A percentile compares a stretch with the other conserved stretches of the same genome.
phyloP scores from a whole-genome alignment of 2,329 filamentous ascomycete species.

The Stagonosporopsis cucurbitacearum region DNA sequence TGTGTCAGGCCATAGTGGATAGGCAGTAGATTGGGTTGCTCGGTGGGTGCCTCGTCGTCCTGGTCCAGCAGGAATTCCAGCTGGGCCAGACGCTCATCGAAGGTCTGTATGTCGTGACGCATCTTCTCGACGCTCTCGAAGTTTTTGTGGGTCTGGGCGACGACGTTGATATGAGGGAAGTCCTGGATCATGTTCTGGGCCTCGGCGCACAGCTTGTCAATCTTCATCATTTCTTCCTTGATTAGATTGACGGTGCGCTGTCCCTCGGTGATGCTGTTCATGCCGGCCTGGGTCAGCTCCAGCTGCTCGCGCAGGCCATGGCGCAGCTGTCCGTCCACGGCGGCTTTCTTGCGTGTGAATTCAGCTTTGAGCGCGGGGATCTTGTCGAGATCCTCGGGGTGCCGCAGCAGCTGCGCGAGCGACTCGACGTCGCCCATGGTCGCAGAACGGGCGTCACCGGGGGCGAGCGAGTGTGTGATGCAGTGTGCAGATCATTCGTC shows the following conservation, averaged over 20 bases:
- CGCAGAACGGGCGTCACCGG: background rate
- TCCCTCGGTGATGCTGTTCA: constrained; percentile 85
- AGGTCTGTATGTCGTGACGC: constrained; percentile 87
- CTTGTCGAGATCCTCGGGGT: constrained; percentile 97
- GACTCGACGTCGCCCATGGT: constrained; percentile 67
- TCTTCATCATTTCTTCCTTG: constrained; percentile 98
- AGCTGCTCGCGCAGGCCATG: constrained; percentile 89
- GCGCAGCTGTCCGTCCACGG: constrained; percentile 88
- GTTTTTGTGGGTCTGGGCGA: constrained; percentile 94
- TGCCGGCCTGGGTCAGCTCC: constrained; percentile 91
- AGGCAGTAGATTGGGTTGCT: constrained; percentile 88
- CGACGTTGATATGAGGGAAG: constrained; percentile 89
- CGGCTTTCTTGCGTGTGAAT: constrained; percentile 91
- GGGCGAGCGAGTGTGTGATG: background rate
- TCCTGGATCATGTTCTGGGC: constrained; percentile 97
- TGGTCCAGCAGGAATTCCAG: constrained; percentile 80
- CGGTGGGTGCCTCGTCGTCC: constrained; percentile 85
- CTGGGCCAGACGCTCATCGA: constrained; percentile 76
- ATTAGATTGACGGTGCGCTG: constrained; percentile 91
- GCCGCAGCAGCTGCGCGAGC: constrained; percentile 88
- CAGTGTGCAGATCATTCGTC: background rate
- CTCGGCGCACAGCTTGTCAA: constrained; percentile 96
- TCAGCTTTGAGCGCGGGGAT: constrained; percentile 88
- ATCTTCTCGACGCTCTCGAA: constrained; percentile 94
- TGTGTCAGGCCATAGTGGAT: constrained; percentile 92